Percentiles rank a stretch among this genome's conserved stretches.
These are phyloP conservation scores for Tolypocladium inflatum DNA, from an alignment of 2,329 filamentous ascomycete species.

Conservation along the genomic window DNA sequence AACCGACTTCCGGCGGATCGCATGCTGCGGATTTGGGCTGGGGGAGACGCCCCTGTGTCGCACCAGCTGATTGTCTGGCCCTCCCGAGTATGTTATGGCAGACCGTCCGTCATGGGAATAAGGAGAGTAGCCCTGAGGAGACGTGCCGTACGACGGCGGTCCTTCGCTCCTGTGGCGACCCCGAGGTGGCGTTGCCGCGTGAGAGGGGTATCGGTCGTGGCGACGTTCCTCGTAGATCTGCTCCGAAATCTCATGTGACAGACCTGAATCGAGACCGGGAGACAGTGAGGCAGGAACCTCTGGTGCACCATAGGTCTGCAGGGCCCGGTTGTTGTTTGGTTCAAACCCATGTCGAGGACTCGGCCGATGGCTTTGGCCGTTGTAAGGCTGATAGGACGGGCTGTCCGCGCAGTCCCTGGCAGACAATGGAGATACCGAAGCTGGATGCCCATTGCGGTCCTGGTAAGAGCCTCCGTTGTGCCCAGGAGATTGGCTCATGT, in stretches of 20 bases:
- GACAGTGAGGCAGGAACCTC: constrained; percentile 48
- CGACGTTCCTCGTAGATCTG: constrained; percentile 47
- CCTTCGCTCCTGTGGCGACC: constrained; percentile 28
- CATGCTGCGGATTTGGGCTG: constrained; percentile 37
- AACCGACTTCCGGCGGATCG: constrained; percentile 61
- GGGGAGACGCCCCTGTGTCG: constrained; percentile 25
- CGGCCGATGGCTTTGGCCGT: constrained; percentile 20
- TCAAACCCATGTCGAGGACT: constrained; percentile 26
- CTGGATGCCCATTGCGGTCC: constrained; percentile 6
- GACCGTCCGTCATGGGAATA: constrained; percentile 34
- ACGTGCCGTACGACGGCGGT: constrained; percentile 13
- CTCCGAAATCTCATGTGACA: constrained; percentile 48
- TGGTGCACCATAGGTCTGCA: constrained; percentile 31
- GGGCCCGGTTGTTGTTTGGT: constrained; percentile 18
- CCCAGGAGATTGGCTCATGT: constrained; percentile 11
- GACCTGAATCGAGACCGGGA: constrained; percentile 47
- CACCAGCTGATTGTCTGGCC: constrained; percentile 14
- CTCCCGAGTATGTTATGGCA: constrained; percentile 27
- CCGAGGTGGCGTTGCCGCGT: constrained; percentile 29
- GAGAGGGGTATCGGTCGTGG: constrained; percentile 34
- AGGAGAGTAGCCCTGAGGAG: constrained; percentile 23
- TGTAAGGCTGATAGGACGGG: constrained; percentile 18
- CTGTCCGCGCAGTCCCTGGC: constrained; percentile 25
- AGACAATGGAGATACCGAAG: constrained; percentile 20
- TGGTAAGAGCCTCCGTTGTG: constrained; percentile 14